Evolutionary conservation across 2,329 filamentous ascomycete species (phyloP), one percentile per base, ranked within the genome.

Genomic region (Teratosphaeria viscida): DNA sequence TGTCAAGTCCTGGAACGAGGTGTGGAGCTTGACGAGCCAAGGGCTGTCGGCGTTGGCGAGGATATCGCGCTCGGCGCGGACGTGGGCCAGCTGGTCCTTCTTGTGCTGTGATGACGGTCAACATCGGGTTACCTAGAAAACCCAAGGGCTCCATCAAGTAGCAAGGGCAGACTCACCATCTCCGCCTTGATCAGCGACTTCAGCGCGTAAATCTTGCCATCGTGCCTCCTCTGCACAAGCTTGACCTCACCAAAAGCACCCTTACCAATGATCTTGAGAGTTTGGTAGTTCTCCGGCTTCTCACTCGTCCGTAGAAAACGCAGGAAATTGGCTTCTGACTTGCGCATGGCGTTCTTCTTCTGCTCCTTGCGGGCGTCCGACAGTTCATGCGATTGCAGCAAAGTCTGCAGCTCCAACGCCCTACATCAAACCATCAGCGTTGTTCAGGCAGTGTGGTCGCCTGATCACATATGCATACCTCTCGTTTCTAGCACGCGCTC

Each of bases 181-280:
- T 99, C 94, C 55, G 90, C 91, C 81, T 99, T 99, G 76, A 99
- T 90, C 66, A 99, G 81, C 54, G 92, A 97, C 80, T 99, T 99
- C 81, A 99, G 88, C 62, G 94, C 94, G 70, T 97, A 99, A 64
- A 99, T 92, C 77, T 96, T 96, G 76, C 90, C 90, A 70, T 97
- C 94, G 57, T 89, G 86, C 81, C 92, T 96, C 78, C 95, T 90
- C 78, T 96, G 92, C 60, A 99, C 94, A 63, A 99, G 82, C 78
- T 96, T 95, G 69, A 99, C 94, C 76, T 99, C 94, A 73, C 94
- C 94, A 71, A 99, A 99, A 14, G 94, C 94, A 76, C 94, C 94
- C 81, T 99, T 99, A 71, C 94, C 94, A 68, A 99, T 99, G 67
- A 97, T 92, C 81, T 97, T 97, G 76, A 97, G 82, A 1, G 92